These are phyloP conservation scores for Protostelium mycophagum DNA, from an alignment of 78 protist genomes.

Conservation along the genomic window DNA sequence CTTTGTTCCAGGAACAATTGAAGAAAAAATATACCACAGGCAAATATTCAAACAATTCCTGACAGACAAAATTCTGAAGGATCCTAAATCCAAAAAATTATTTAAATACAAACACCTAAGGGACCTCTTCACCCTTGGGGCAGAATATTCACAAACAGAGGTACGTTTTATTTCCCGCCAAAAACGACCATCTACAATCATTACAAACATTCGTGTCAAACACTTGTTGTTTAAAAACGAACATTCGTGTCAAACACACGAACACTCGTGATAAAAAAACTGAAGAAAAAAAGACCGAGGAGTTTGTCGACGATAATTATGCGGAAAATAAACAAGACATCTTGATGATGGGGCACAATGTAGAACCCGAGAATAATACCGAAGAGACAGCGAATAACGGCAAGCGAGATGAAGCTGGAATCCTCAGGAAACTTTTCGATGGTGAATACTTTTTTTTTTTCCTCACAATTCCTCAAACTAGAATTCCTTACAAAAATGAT, in stretches of 20 bases:
- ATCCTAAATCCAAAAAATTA: conserved; percentile 74
- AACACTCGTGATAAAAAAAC: background rate
- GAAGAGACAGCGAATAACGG: background rate
- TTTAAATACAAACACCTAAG: conserved; percentile 49
- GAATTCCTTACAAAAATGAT: background rate
- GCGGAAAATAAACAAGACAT: background rate
- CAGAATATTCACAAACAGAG: conserved; percentile 11
- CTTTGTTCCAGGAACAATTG: too few species aligned
- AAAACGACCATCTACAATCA: conserved; percentile 26
- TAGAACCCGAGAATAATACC: too few species aligned
- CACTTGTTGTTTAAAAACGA: too few species aligned
- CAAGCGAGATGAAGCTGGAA: conserved; percentile 16
- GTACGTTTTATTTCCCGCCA: conserved; percentile 30
- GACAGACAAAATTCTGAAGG: conserved; percentile 78
- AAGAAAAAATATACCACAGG: conserved; percentile 96
- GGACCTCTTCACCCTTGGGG: conserved; percentile 32
- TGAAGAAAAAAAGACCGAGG: background rate
- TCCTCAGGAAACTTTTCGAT: background rate
- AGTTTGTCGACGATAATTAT: background rate
- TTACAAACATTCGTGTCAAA: too few species aligned
- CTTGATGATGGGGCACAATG: background rate
- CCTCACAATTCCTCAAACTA: background rate
- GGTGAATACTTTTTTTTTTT: background rate
- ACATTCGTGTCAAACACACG: conserved; percentile 3
- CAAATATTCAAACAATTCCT: conserved; percentile 93